Percentiles rank a stretch among this genome's conserved stretches.
phyloP scores from a whole-genome alignment of 306 rosid genomes.

The Dryas alaskensis region DNA sequence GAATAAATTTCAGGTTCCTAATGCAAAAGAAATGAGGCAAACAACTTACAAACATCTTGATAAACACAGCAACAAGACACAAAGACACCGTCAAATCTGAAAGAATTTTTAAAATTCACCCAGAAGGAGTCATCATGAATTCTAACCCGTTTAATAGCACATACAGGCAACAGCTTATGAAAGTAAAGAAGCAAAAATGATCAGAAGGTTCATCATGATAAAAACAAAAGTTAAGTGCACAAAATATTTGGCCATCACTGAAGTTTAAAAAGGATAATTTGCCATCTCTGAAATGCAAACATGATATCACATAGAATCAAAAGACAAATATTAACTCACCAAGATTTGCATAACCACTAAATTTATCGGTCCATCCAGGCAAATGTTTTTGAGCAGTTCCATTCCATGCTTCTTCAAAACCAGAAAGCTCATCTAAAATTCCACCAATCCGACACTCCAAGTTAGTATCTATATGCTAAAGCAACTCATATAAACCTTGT shows the following conservation, averaged over 20 bases:
- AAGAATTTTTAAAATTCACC: not conserved
- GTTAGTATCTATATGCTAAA: not conserved
- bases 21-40: not conserved
- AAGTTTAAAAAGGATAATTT: not conserved
- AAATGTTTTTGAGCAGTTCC: conserved; percentile 54
- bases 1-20: not conserved
- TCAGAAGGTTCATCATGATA: not conserved
- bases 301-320: not conserved
- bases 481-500: not conserved
- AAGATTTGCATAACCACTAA: conserved; percentile 11
- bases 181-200: not conserved
- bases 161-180: not conserved
- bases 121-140: not conserved
- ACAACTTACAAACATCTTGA: not conserved
- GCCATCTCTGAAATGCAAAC: not conserved
- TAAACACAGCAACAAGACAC: not conserved
- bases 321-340: conserved; percentile 36
- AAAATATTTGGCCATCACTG: not conserved
- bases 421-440: conserved; percentile 58
- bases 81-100: not conserved
- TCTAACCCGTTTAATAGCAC: not conserved
- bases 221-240: not conserved
- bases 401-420: conserved; percentile 77
- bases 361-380: conserved; percentile 54
- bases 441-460: conserved; percentile 14